Conservation (phyloP, 768 basidiomycete genomes). For the Dioszegia crocea region DNA sequence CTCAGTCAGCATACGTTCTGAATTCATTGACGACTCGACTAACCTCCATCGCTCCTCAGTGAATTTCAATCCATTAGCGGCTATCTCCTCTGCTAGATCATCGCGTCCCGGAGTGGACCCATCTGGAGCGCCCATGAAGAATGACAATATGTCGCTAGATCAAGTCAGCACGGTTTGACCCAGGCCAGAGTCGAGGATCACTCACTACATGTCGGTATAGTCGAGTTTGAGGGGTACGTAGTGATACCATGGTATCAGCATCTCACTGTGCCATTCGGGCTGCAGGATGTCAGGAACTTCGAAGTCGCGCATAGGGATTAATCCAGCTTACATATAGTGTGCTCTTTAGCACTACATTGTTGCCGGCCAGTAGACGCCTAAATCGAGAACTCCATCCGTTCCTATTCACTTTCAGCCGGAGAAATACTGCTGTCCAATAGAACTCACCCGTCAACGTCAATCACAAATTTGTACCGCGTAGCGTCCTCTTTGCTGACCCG, state of each 20-base stretch:
- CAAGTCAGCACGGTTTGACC: not conserved
- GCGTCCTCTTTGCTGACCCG: conserved; percentile 30
- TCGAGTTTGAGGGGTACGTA: conserved; percentile 45
- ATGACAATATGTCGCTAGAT: conserved; percentile 41
- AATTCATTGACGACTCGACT: not conserved
- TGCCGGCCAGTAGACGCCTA: conserved; percentile 33
- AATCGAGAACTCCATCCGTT: conserved; percentile 46
- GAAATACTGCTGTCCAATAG: too few species aligned
- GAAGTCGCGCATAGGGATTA: not conserved
- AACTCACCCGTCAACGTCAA: conserved; percentile 43
- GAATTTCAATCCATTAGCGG: conserved; percentile 30
- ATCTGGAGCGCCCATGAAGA: conserved; percentile 43
- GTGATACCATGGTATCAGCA: conserved; percentile 45
- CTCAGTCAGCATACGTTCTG: not conserved
- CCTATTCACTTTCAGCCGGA: conserved; percentile 1
- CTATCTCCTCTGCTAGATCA: conserved; percentile 38
- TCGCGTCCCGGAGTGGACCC: conserved; percentile 26
- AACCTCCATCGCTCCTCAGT: conserved; percentile 37
- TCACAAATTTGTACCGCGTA: conserved; percentile 35
- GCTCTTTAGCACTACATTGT: conserved; percentile 44
- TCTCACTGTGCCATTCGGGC: conserved; percentile 43
- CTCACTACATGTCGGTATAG: conserved; percentile 47
- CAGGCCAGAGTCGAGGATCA: not conserved
- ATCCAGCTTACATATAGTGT: conserved; percentile 37
- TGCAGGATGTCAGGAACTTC: conserved; percentile 7